Evolutionary conservation across 2,329 filamentous ascomycete species (phyloP).

Genomic region (Penicillium verrucosum): DNA sequence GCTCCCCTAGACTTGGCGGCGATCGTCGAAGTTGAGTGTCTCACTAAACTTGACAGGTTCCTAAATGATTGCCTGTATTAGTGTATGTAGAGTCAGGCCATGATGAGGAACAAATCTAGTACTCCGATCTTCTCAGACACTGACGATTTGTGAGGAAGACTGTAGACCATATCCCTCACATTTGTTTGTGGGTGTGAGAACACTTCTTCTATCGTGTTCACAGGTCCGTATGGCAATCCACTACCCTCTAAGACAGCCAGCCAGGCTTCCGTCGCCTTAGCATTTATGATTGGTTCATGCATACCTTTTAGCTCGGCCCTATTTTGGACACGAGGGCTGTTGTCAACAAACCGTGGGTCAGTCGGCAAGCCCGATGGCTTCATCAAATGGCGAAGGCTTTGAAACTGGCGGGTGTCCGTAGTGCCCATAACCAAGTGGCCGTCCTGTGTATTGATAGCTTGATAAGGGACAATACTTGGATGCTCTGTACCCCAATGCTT

Average conservation of each 20-base stretch:
- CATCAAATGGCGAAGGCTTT: conserved; percentile 60
- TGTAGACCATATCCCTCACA: conserved; percentile 40
- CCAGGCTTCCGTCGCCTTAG: conserved; percentile 44
- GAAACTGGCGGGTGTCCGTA: conserved; percentile 69
- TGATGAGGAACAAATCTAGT: conserved; percentile 22
- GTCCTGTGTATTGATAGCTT: conserved; percentile 62
- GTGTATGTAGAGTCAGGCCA: not conserved
- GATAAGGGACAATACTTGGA: conserved; percentile 49
- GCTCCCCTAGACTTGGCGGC: conserved; percentile 32
- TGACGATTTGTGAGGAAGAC: conserved; percentile 22
- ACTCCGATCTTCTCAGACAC: conserved; percentile 26
- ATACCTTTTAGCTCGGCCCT: conserved; percentile 37
- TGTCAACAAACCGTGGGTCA: conserved; percentile 59
- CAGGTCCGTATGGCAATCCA: conserved; percentile 47
- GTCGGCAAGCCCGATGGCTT: conserved; percentile 59
- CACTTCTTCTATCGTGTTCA: conserved; percentile 45
- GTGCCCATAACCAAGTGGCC: conserved; percentile 69
- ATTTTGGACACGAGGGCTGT: conserved; percentile 59
- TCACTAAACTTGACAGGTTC: conserved; percentile 34
- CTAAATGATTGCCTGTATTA: not conserved
- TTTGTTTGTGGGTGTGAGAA: conserved; percentile 46
- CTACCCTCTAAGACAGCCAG: conserved; percentile 40
- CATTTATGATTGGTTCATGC: conserved; percentile 34
- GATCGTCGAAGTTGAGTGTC: conserved; percentile 22
- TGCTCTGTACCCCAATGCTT: conserved; percentile 47